Percentiles rank a stretch among this genome's conserved stretches.
These are phyloP conservation scores for Dacryopinax spathularia DNA, from an alignment of 768 basidiomycete genomes.

Conservation along the genomic window DNA sequence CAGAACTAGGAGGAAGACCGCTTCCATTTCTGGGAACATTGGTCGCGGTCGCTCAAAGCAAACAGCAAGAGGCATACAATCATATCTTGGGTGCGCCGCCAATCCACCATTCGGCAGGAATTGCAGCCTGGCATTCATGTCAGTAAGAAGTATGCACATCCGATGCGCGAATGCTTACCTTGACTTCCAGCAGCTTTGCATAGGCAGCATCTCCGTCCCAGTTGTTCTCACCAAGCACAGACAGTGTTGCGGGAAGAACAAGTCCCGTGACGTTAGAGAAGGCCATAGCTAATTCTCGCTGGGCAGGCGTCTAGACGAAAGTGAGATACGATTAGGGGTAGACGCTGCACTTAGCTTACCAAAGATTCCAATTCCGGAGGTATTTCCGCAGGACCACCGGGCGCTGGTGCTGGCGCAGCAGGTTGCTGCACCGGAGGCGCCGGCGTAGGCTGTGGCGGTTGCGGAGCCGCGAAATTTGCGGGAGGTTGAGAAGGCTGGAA, in stretches of 20 bases:
- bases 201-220: constrained; percentile 1
- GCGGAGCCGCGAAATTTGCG: not conserved
- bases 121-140: not conserved
- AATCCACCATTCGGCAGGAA: not conserved
- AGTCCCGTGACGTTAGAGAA: not conserved
- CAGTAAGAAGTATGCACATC: not conserved
- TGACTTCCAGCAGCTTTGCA: not conserved
- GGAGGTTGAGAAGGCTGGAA: not conserved
- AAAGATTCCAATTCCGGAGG: not conserved
- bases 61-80: not conserved
- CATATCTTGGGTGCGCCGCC: not conserved
- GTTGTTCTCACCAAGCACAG: not conserved
- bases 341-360: not conserved
- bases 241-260: not conserved
- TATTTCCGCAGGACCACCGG: not conserved
- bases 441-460: not conserved
- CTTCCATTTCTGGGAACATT: too few relatives aligned
- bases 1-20: not conserved
- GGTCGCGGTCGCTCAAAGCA: too few relatives aligned
- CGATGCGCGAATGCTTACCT: not conserved
- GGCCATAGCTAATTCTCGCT: not conserved
- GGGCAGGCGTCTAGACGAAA: not conserved
- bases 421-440: not conserved
- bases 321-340: not conserved
- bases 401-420: not conserved